Evolutionary conservation across 2,329 filamentous ascomycete species (phyloP).

Genomic region (Alternaria brassicicola): DNA sequence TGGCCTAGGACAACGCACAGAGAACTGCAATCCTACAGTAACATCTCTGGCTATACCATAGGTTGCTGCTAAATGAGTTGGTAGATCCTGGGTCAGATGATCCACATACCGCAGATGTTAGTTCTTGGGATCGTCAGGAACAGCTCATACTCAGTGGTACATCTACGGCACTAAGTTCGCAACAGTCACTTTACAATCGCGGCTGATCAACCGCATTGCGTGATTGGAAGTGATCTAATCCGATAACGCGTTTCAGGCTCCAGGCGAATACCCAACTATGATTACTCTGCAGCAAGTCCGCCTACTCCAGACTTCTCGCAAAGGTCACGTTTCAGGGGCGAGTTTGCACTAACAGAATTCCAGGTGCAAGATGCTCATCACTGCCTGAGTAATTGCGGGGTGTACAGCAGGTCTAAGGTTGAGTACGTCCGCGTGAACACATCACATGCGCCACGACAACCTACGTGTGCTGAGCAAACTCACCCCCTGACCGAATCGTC

Average conservation of each 20-base stretch:
- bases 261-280: neutral
- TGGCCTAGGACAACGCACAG: neutral
- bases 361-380: neutral
- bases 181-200: conserved; percentile 10
- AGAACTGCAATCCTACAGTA: neutral
- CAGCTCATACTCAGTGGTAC: neutral
- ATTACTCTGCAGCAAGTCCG: neutral
- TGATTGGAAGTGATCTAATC: conserved; percentile 2
- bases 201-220: conserved; percentile 11
- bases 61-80: conserved; percentile 6
- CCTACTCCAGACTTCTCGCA: neutral
- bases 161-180: neutral
- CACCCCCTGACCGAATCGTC: neutral
- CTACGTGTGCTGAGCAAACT: neutral
- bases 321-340: neutral
- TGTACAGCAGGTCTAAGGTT: neutral
- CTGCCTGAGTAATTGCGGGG: neutral
- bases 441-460: conserved; percentile 4
- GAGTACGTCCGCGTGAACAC: neutral
- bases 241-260: conserved; percentile 18
- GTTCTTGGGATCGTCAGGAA: neutral
- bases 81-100: neutral
- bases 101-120: neutral
- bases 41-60: neutral
- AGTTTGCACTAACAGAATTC: neutral